phyloP scores from a whole-genome alignment of 1,139 yeast species.

The Sugiyamaella castrensis region DNA sequence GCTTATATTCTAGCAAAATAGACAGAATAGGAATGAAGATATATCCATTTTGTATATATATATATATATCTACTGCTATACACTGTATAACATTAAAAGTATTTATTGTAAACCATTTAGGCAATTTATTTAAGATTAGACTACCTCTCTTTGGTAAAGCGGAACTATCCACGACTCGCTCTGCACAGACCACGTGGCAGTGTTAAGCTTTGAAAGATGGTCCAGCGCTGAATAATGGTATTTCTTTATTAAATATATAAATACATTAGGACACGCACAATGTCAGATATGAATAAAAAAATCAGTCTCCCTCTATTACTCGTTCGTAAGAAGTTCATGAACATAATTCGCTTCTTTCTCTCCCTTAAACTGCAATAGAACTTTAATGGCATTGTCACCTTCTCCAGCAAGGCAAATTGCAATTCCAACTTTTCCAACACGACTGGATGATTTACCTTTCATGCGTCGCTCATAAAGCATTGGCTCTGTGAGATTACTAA shows the following conservation, averaged over 20 bases:
- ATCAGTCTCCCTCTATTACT: conserved; percentile 7
- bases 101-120: conserved; percentile 2
- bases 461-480: conserved; percentile 24
- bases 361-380: conserved; percentile 33
- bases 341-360: conserved; percentile 33
- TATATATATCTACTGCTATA: conserved; percentile 5
- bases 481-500: conserved; percentile 16
- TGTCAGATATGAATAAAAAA: conserved; percentile 2
- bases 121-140: neutral
- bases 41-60: neutral
- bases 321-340: conserved; percentile 26
- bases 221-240: no score
- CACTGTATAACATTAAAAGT: conserved; percentile 9
- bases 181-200: no score
- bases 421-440: conserved; percentile 30
- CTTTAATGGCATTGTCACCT: conserved; percentile 25
- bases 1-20: conserved; percentile 60
- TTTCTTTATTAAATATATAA: neutral
- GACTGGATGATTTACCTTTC: conserved; percentile 22
- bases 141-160: no score
- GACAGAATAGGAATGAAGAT: neutral
- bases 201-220: no score
- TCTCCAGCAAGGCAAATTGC: conserved; percentile 23
- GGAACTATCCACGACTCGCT: no score
- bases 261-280: no score